Evolutionary conservation across 495 filamentous ascomycete genomes (phyloP), one percentile per base, ranked within the genome.

Genomic region (Mytilinidion resinicola): DNA sequence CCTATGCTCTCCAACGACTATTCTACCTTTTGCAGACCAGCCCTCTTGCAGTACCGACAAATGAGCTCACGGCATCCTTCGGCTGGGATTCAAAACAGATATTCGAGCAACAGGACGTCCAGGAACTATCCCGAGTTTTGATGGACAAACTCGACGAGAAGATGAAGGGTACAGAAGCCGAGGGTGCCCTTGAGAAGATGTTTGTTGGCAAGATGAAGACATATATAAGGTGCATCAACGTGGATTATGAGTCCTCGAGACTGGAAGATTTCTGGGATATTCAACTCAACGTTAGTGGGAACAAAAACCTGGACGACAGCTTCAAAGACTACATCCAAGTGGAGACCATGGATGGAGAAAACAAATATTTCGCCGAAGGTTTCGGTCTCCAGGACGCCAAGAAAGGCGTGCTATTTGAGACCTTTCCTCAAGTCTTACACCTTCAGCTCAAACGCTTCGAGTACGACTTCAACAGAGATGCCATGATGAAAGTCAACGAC

Each of bases 401-500:
- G 72, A 99, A 99, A 70, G 93, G 93, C 41, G 92, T 96, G 48
- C 96, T 96, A 57, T 99, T 99, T 72, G 87, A 89, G 65, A 88
- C 85, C 59, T 99, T 99, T 69, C 93, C 93, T 14, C 88, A 96
- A 49, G 91, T 99, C 11, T 73, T 99, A 37, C 91, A 99, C 70
- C 77, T 99, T 17, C 93, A 99, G 70, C 80, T 99, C 41, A 99
- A 99, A 72, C 86, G 93, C 17, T 99, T 99, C 71, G 91, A 96
- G 69, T 99, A 99, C 69, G 92, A 99, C 73, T 83, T 96, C 60
- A 85, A 95, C 46, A 85, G 87, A 51, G 90, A 96, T 70, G 90
- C 89, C 20, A 96, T 96, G 93, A 95, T 92, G 84, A 99, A 99
- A 74, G 88, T 99, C 68, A 97, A 99, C 69, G 93, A 97, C 68